These are phyloP conservation scores for Hansfordia pulvinata DNA, from an alignment of 2,329 filamentous ascomycete genomes.

Conservation along the genomic window DNA sequence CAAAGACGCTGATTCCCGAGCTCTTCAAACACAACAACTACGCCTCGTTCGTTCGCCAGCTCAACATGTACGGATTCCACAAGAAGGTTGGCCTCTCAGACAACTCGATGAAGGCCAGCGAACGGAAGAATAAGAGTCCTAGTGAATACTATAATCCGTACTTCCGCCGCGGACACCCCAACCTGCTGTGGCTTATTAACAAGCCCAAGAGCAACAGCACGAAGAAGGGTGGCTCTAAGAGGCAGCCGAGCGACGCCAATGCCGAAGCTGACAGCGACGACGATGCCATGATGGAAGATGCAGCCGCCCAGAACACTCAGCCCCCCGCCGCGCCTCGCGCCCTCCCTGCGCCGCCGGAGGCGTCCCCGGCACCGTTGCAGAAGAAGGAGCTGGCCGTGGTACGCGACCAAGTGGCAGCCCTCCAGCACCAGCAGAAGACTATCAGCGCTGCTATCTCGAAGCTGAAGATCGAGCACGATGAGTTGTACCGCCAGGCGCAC, in stretches of 20 bases:
- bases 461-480: conserved; percentile 73
- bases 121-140: conserved; percentile 92
- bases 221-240: conserved; percentile 45
- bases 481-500: conserved; percentile 76
- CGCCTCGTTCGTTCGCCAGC: conserved; percentile 86
- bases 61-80: conserved; percentile 98
- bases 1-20: conserved; percentile 90
- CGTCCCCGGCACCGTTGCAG: conserved; percentile 31
- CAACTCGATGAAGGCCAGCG: conserved; percentile 94
- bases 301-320: conserved; percentile 29
- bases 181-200: conserved; percentile 89
- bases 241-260: conserved; percentile 47
- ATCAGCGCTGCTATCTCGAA: conserved; percentile 74
- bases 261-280: conserved; percentile 62
- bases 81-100: conserved; percentile 89
- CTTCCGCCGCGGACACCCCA: conserved; percentile 85
- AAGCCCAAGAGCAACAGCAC: conserved; percentile 68
- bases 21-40: conserved; percentile 99
- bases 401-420: conserved; percentile 64
- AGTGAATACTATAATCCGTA: conserved; percentile 98
- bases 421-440: conserved; percentile 75
- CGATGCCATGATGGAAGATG: conserved; percentile 29
- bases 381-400: conserved; percentile 67
- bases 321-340: conserved; percentile 18
- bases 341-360: conserved; percentile 26